phyloP scores from a whole-genome alignment of 257 asterid genomes.

The Gynochthodes officinalis region DNA sequence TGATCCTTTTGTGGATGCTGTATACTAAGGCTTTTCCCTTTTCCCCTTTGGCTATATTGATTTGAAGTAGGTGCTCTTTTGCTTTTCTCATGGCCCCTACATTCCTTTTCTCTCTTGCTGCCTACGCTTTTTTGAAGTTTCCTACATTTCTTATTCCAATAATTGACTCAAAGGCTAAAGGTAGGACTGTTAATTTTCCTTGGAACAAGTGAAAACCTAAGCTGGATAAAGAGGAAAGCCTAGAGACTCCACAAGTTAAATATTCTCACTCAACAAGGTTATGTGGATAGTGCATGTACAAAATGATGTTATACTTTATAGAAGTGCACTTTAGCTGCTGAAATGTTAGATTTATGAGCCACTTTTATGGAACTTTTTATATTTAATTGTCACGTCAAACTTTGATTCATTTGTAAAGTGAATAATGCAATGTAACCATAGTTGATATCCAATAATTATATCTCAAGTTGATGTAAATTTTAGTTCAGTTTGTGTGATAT shows the following conservation, averaged over 20 bases:
- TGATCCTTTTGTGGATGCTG: constrained; percentile 12
- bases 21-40: constrained; percentile 1
- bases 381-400: neutral
- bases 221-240: constrained; percentile 11
- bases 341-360: neutral
- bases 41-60: constrained; percentile 18
- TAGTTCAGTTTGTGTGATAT: neutral
- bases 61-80: constrained; percentile 23
- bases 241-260: neutral
- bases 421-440: too few species aligned
- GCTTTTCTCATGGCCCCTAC: constrained; percentile 8
- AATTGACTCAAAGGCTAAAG: constrained; percentile 6
- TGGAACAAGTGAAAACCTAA: constrained; percentile 8
- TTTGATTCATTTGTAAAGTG: constrained; percentile 1
- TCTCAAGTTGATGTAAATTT: neutral
- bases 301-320: neutral
- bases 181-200: constrained; percentile 8
- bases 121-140: constrained; percentile 18
- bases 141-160: constrained; percentile 1
- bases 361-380: constrained; percentile 11
- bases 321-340: neutral
- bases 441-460: neutral
- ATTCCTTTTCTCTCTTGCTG: neutral
- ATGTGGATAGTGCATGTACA: neutral
- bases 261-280: neutral